A percentile compares a stretch with the other conserved stretches of the same genome.
Evolutionary conservation across 805 yeast species (phyloP).

Genomic region (Candida multigemmis): DNA sequence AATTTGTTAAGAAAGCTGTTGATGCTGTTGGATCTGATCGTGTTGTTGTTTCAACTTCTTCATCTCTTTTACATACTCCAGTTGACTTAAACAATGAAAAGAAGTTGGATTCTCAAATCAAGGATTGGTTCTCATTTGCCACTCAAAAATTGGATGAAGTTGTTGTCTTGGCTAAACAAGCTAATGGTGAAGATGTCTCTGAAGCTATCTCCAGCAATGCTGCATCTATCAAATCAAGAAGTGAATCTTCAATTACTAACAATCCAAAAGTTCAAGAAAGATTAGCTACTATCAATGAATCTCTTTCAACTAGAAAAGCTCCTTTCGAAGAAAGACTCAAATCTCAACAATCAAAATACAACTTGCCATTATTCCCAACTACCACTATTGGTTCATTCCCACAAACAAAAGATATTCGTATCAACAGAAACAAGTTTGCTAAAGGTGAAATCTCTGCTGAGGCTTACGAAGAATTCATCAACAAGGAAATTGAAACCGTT

Average conservation of each 20-base stretch:
- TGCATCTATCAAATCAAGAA: conserved; percentile 75
- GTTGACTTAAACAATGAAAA: conserved; percentile 90
- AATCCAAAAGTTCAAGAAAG: conserved; percentile 85
- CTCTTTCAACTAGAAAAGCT: conserved; percentile 74
- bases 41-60: conserved; percentile 88
- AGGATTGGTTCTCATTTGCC: conserved; percentile 98
- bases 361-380: conserved; percentile 98
- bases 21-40: conserved; percentile 78
- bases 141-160: conserved; percentile 93
- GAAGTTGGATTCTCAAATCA: conserved; percentile 83
- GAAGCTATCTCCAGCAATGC: conserved; percentile 79
- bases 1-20: conserved; percentile 72
- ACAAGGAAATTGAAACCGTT: conserved; percentile 91
- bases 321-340: conserved; percentile 82
- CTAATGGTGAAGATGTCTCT: conserved; percentile 73
- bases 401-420: conserved; percentile 98
- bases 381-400: conserved; percentile 99
- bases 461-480: conserved; percentile 93
- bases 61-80: conserved; percentile 97
- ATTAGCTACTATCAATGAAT: conserved; percentile 67
- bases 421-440: conserved; percentile 95
- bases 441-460: conserved; percentile 95
- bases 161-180: conserved; percentile 82
- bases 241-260: conserved; percentile 81
- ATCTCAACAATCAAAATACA: conserved; percentile 78